Conservation (phyloP, 306 rosid species). For the Fragaria nilgerrensis region DNA sequence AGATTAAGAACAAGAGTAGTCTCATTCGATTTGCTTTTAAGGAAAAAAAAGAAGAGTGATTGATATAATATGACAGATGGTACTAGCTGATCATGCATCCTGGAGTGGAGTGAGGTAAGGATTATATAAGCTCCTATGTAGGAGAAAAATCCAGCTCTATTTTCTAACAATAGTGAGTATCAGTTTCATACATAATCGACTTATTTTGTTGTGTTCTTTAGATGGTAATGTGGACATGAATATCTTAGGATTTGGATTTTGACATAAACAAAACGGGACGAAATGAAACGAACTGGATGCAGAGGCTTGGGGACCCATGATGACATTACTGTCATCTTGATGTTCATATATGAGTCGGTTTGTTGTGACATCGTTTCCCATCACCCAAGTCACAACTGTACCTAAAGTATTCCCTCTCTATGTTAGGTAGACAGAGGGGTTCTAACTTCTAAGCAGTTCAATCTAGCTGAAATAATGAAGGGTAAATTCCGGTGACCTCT, state of each 20-base stretch:
- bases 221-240: no score
- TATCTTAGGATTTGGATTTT: constrained; percentile 6
- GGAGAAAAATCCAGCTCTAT: not conserved
- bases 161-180: not conserved
- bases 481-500: not conserved
- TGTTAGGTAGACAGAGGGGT: not conserved
- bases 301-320: constrained; percentile 24
- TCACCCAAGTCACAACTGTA: not conserved
- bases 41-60: not conserved
- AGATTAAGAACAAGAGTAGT: constrained; percentile 1
- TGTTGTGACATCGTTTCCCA: not conserved
- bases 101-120: not conserved
- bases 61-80: not conserved
- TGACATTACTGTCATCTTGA: not conserved
- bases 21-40: not conserved
- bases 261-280: constrained; percentile 6
- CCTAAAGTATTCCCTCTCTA: not conserved
- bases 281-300: not conserved
- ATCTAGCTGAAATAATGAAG: not conserved
- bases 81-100: not conserved
- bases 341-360: not conserved
- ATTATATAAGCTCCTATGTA: not conserved
- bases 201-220: no score
- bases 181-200: no score
- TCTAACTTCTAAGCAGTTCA: not conserved